phyloP scores from a whole-genome alignment of 1,284 basidiomycete species.

The Anthracocystis setariae region DNA sequence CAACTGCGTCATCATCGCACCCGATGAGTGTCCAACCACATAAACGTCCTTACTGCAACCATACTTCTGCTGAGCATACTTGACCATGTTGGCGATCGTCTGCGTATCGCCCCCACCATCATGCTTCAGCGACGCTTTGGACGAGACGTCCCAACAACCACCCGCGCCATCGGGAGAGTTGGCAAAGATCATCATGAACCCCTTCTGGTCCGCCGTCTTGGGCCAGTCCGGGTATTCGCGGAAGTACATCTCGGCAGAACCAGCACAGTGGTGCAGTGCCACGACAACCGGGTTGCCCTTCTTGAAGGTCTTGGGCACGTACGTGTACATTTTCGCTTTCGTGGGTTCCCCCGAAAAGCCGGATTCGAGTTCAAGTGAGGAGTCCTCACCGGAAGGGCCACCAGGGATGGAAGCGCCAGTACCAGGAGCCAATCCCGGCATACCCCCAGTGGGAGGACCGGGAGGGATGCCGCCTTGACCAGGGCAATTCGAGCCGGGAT shows the following conservation, averaged over 20 bases:
- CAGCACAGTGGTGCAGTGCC: constrained; percentile 31
- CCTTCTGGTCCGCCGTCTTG: constrained; percentile 22
- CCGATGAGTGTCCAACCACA: constrained; percentile 13
- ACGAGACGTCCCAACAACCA: constrained; percentile 25
- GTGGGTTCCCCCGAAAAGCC: constrained; percentile 20
- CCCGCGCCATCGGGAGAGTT: constrained; percentile 10
- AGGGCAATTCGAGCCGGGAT: no score
- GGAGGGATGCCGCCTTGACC: no score
- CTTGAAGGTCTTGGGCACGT: constrained; percentile 32
- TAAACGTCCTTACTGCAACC: constrained; percentile 12
- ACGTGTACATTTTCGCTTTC: constrained; percentile 22
- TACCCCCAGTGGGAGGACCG: no score
- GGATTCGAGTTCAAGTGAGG: constrained; percentile 13
- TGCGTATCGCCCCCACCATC: constrained; percentile 21
- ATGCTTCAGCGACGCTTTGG: constrained; percentile 16
- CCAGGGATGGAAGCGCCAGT: neutral
- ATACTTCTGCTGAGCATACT: constrained; percentile 21
- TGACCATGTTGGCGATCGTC: constrained; percentile 26
- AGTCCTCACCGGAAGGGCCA: neutral
- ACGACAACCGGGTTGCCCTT: constrained; percentile 29
- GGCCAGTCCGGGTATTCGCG: constrained; percentile 19
- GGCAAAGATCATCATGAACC: constrained; percentile 27
- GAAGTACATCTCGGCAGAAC: constrained; percentile 17
- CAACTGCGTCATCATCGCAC: constrained; percentile 23
- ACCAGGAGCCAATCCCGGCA: neutral